phyloP scores from a whole-genome alignment of 108 stramenopile genomes.

The Cylindrotheca closterium region DNA sequence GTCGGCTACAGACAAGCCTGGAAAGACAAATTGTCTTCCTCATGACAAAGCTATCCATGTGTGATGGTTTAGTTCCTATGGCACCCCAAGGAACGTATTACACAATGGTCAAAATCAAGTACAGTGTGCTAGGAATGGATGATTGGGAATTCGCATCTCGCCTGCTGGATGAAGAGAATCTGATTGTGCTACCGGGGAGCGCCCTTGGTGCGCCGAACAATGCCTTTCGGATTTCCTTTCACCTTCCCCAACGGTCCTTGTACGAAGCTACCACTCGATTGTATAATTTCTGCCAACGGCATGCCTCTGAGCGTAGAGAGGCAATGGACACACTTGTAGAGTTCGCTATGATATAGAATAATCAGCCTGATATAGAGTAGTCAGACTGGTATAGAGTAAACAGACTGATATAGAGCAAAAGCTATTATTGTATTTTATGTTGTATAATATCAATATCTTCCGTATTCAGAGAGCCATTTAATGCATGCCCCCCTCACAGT shows the following conservation, averaged over 20 bases:
- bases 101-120: constrained; percentile 73
- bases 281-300: constrained; percentile 66
- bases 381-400: too few relatives aligned
- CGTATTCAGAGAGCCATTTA: too few relatives aligned
- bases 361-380: too few relatives aligned
- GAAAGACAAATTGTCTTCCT: constrained; percentile 68
- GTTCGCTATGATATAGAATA: neutral
- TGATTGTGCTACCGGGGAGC: constrained; percentile 89
- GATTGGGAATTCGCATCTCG: constrained; percentile 76
- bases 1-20: constrained; percentile 48
- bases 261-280: constrained; percentile 63
- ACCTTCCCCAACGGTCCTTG: constrained; percentile 57
- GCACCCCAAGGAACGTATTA: constrained; percentile 90
- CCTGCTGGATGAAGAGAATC: constrained; percentile 87
- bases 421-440: too few relatives aligned
- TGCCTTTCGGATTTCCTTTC: constrained; percentile 84
- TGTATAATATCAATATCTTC: too few relatives aligned
- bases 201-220: constrained; percentile 69
- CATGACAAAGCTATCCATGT: constrained; percentile 37
- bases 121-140: constrained; percentile 8
- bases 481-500: too few relatives aligned
- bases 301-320: constrained; percentile 7
- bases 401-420: too few relatives aligned
- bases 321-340: neutral
- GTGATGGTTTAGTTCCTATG: constrained; percentile 70